Conservation (phyloP, 345 rosid species). For the Gossypium arboreum region DNA sequence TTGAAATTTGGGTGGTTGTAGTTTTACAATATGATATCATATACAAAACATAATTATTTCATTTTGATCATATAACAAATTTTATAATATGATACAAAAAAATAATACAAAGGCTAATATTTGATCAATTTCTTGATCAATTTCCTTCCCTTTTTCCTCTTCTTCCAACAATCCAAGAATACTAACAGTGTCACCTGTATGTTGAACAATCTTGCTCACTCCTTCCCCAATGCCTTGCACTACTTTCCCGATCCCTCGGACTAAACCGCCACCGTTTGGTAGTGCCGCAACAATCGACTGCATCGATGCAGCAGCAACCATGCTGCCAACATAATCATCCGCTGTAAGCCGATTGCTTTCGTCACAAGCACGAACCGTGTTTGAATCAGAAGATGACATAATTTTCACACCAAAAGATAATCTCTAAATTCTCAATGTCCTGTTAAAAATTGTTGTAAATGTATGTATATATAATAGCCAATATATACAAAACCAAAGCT, state of each 20-base stretch:
- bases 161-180: neutral
- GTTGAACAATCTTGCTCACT: neutral
- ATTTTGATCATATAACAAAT: too few relatives aligned
- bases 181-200: neutral
- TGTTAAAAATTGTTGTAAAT: neutral
- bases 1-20: too few relatives aligned
- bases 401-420: neutral
- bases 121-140: neutral
- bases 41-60: too few relatives aligned
- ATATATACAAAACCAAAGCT: conserved; percentile 26
- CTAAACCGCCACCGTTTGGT: neutral
- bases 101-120: neutral
- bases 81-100: neutral
- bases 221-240: neutral
- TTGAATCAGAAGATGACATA: neutral
- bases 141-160: neutral
- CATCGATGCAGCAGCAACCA: neutral
- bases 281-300: neutral
- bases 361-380: neutral
- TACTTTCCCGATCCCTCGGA: neutral
- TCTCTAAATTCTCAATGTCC: neutral
- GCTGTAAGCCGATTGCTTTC: neutral
- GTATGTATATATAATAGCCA: neutral
- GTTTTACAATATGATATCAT: too few relatives aligned
- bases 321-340: neutral